Conservation (phyloP, 108 stramenopile species). For the Epithemia pelagica region DNA sequence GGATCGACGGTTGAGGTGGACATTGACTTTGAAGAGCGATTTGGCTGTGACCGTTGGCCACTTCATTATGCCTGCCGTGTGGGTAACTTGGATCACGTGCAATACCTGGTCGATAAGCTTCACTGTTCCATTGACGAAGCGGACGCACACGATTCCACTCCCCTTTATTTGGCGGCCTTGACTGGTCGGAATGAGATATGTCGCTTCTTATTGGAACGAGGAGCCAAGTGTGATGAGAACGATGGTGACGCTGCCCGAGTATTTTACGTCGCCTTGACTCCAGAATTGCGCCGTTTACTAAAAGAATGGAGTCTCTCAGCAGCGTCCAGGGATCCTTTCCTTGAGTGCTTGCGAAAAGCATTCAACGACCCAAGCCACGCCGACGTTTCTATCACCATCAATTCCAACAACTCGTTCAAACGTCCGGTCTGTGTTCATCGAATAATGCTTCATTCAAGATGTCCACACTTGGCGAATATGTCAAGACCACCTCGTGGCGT, state of each 20-base stretch:
- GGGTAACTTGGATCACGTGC: conserved; percentile 11
- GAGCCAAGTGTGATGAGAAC: conserved; percentile 5
- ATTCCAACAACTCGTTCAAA: not conserved
- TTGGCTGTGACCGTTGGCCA: conserved; percentile 10
- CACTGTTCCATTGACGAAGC: not conserved
- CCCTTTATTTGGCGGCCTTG: conserved; percentile 10
- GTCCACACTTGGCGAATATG: not conserved
- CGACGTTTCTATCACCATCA: not conserved
- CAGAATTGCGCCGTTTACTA: conserved; percentile 7
- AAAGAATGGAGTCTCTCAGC: conserved; percentile 12
- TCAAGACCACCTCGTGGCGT: too few species aligned
- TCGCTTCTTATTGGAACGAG: conserved; percentile 14
- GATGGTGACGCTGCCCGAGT: conserved; percentile 13
- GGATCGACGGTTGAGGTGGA: too few species aligned
- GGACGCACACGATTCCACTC: conserved; percentile 11
- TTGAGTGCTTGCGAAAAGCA: not conserved
- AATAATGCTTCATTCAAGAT: conserved; percentile 2
- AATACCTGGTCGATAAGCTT: conserved; percentile 5
- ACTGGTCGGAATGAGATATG: conserved; percentile 7
- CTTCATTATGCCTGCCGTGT: conserved; percentile 14
- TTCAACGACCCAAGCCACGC: not conserved
- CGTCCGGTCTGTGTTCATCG: conserved; percentile 4
- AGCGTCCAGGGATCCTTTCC: conserved; percentile 9
- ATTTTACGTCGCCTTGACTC: conserved; percentile 16
- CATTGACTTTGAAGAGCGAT: not conserved